Base-by-base conservation (phyloP, 495 filamentous ascomycete genomes). In the Penicillium robsamsonii region DNA sequence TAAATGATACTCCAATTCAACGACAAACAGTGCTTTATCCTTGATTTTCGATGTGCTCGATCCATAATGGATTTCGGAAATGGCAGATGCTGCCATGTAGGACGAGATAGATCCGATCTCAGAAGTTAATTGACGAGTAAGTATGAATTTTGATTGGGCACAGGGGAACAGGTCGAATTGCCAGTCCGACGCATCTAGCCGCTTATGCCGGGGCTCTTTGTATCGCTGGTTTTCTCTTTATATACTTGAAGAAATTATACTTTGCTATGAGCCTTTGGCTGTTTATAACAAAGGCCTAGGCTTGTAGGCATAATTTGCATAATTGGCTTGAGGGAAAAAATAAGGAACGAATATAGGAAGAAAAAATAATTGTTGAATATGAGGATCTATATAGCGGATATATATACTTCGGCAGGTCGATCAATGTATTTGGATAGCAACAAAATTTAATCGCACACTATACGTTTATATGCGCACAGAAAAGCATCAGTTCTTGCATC, bases 1-100 rank as follows among this genome's bases (percentile, higher is more conserved):
- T 58, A 60, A 68, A 69, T 69, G 66, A 69, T 67, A 69, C 66
- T 69, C 64, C 64, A 50, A 59, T 64, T 66, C 59, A 41, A 61
- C 55, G 53, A 55, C 46, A 53, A 44, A 43, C 25, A 9, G 22
- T 56, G 18, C 30, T 43, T 33, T 46, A 33, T 35, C 17, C n/a
- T 24, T 9, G n/a, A 50, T 44, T 6, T 6, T 44, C 37, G 31
- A 35, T 45, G 5, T 2, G 6, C 6, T 17, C 15, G 9, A 24
- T 50, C 10, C 5, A 35, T 25, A 20, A 9, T 37, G 12, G 17
- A 50, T 15, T 24, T 50, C 2, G 40, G 38, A 11, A 24, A 29
- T 46, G 33, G 25, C n/a, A 29, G 22, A 20, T 15, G 20, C n/a
- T n/a, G 18, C 18, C 41, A 17, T 46, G 15, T 30, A 17, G 30